Base-by-base conservation (phyloP, 2,329 filamentous ascomycete species). In the Alternaria alternata region DNA sequence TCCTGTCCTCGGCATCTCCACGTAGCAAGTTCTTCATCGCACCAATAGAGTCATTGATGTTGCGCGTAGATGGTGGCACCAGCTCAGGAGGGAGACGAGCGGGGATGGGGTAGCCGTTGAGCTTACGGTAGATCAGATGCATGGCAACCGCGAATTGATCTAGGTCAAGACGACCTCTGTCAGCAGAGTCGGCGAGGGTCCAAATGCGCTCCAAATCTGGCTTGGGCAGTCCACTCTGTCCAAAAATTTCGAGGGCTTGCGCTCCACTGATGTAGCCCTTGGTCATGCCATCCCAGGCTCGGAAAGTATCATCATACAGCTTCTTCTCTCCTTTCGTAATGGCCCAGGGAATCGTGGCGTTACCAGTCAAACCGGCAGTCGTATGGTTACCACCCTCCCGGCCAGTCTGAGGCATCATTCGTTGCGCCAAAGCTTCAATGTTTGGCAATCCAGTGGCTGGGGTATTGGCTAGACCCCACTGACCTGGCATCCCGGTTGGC, bases 261-360 rank as follows among this genome's bases (percentile, higher is more conserved):
- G 92, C 91, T 53, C 95, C 95, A 47, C 89, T 91, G 74, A 99
- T 96, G 72, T 90, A 97, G 0, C 95, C 95, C 79, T 96, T 97
- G 64, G 89, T 88, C 65, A 99, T 88, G 3, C 95, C 95, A 80
- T 99, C 95, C 95, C 95, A 99, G 5, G 94, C 94, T 66, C 89
- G 91, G 84, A 99, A 99, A 34, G 98, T 87, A 61, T 93, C 87
- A 79, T 99, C 95, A 69, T 99, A 99, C 64, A 96, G 91, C 62
- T 91, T 94, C 84, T 99, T 99, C 80, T 99, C 95, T 65, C 97
- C 94, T 78, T 99, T 99, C 5, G 95, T 99, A 61, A 99, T 95
- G 16, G 95, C 94, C 95, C 95, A 99, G 0, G 95, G 95, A 73
- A 99, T 94, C 7, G 93, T 94, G 1, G 95, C 95, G 80, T 96